phyloP scores from a whole-genome alignment of 176 grass and related monocot genomes.

The Triticum urartu region DNA sequence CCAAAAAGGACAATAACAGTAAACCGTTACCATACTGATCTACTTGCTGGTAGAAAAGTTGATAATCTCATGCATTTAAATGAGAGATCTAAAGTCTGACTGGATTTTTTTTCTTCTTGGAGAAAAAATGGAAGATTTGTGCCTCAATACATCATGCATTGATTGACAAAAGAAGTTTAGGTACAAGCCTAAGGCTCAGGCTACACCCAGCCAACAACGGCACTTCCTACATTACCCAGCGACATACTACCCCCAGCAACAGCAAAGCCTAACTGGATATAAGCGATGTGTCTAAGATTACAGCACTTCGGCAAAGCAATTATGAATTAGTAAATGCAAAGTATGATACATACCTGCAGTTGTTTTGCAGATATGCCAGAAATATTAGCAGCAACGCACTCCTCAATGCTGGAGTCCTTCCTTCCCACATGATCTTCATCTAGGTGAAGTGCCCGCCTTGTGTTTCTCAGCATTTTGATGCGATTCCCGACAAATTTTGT shows the following conservation, averaged over 20 bases:
- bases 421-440: constrained; percentile 45
- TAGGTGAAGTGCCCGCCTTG: constrained; percentile 62
- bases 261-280: neutral
- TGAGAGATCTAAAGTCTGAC: neutral
- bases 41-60: neutral
- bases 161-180: neutral
- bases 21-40: constrained; percentile 1
- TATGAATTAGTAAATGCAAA: constrained; percentile 22
- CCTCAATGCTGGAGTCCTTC: constrained; percentile 40
- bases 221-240: too few species aligned
- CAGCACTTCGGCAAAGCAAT: neutral
- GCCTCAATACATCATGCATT: neutral
- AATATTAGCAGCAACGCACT: constrained; percentile 74
- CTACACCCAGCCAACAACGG: too few species aligned
- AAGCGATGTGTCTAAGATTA: neutral
- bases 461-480: constrained; percentile 47
- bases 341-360: constrained; percentile 65
- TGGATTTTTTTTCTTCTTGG: neutral
- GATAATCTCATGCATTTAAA: neutral
- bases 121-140: neutral
- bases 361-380: constrained; percentile 88
- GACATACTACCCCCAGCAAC: neutral
- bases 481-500: constrained; percentile 57
- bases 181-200: neutral
- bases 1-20: neutral